Base-by-base conservation (phyloP, 352 stramenopile species). In the Phytophthora litchii region DNA sequence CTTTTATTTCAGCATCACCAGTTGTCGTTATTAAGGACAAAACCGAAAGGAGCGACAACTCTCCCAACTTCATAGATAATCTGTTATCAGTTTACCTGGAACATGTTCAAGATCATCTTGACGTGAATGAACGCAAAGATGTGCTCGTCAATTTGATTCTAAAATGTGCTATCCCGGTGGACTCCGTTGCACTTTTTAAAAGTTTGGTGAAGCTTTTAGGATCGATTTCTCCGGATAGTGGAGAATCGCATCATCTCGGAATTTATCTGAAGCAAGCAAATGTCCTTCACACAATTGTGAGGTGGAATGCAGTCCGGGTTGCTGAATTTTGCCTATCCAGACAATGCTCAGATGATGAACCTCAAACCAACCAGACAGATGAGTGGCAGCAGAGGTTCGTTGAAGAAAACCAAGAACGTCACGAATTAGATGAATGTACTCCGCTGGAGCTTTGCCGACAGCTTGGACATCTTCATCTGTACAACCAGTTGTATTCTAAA, bases 261-360 rank as follows among this genome's bases (percentile, higher is more conserved):
- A 20, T 17, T 27, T 20, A 16, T 12, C 6, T 63, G 13, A 51
- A 50, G 14, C 27, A 27, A 44, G 40, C 27, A 0, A 10, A 3
- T 1, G 19, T 78, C 10, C 25, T 83, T 14, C 54, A 68, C 16
- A 14, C 25, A 8, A 49, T 74, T 10, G 69, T 58, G 5, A 60
- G 61, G 4, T 85, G 69, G 68, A 83, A 86, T 55, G 68, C 74
- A 4, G 11, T 72, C 23, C 21, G n/a, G 1, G 14, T 83, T 3
- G 36, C 37, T 23, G 60, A 54, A 25, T 64, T 57, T 12, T 64
- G 41, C 19, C 17, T 64, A 9, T 45, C 32, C 32, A 23, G 16
- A 16, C 4, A 48, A 37, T 16, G 17, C 9, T 23, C 27, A 20
- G 46, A 11, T 25, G 27, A 40, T 41, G 10, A 46, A 23, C 9